Conservation (phyloP, 2,329 filamentous ascomycete species). For the Colletotrichum nymphaeae region DNA sequence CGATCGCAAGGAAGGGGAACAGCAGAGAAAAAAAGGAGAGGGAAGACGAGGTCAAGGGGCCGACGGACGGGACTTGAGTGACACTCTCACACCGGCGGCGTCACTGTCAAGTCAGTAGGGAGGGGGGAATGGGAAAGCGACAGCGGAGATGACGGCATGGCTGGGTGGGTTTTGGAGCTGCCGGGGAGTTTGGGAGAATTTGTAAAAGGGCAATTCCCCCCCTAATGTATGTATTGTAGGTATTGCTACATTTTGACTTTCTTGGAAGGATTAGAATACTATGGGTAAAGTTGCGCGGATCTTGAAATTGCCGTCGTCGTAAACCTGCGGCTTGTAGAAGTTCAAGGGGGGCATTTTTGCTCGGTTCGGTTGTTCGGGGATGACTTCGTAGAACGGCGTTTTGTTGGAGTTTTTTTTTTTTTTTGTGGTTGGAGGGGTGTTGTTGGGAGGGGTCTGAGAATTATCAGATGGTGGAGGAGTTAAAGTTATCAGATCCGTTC, state of each 20-base stretch:
- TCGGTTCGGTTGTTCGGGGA: background rate
- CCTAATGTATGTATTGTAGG: conserved; percentile 4
- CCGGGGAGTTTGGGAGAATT: background rate
- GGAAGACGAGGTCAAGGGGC: conserved; percentile 8
- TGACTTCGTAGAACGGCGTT: background rate
- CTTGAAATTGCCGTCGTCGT: too few relatives aligned
- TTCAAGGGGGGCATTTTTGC: background rate
- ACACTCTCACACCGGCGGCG: background rate
- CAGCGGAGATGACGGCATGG: conserved; percentile 28
- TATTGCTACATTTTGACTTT: conserved; percentile 9
- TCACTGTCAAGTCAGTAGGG: background rate
- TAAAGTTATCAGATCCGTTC: conserved; percentile 39
- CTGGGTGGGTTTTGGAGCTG: conserved; percentile 15
- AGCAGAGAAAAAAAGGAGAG: background rate
- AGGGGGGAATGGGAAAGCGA: background rate
- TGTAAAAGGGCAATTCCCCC: conserved; percentile 2
- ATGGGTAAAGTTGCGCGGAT: background rate
- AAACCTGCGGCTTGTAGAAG: too few relatives aligned
- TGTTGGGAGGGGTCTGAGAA: background rate
- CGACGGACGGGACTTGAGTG: background rate
- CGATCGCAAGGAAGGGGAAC: conserved; percentile 9
- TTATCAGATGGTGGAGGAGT: conserved; percentile 38
- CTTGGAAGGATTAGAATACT: background rate
- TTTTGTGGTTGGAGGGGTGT: background rate
- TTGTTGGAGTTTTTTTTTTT: background rate